Base-by-base conservation (phyloP, 768 basidiomycete species). In the Trametopsis cervina region DNA sequence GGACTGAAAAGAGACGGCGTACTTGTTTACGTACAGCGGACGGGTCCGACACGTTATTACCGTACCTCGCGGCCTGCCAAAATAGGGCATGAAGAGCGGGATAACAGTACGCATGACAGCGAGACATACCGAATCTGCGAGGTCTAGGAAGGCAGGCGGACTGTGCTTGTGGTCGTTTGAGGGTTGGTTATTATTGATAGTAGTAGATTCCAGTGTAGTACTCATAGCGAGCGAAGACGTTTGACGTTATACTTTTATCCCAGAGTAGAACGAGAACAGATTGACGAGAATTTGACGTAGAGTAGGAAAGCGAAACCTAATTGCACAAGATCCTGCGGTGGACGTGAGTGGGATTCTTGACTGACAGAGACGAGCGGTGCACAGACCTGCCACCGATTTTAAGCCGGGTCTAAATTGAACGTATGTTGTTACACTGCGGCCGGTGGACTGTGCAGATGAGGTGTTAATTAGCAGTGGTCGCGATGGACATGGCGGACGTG, bases 101-200 rank as follows among this genome's bases (percentile, higher is more conserved):
- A 48, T 42, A 39, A 54, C 26, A 53, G 39, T 38, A 37, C 47
- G 49, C 46, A 20, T 20, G 42, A 20, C 33, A 20, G n/a, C 36
- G 47, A 29, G 38, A 78, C 88, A 60, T 65, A 92, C 90, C 57
- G 90, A 91, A 70, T 93, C 90, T 51, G 90, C 90, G 60, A 93
- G 81, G 74, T 93, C 90, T 69, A 93, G 75, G 70, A 93, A 93
- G 49, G 90, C 90, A 54, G 90, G 88, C 17, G 90, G 89, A 67
- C 85, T 91, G 60, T 86, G 85, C 73, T 87, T 89, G 65, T 82
- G 74, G 56, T 80, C 83, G 62, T 83, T 83, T 44, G 77, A 71
- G 64, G 78, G 60, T 61, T 77, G 66, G 64, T 70, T 76, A 81
- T 78, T 77, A 83, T 71, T 76, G 74, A 80, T 74, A 70, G 68